Percentiles rank a stretch among this genome's conserved stretches.
Conservation (phyloP, 176 grass and related monocot genomes). For the Oryza officinalis region DNA sequence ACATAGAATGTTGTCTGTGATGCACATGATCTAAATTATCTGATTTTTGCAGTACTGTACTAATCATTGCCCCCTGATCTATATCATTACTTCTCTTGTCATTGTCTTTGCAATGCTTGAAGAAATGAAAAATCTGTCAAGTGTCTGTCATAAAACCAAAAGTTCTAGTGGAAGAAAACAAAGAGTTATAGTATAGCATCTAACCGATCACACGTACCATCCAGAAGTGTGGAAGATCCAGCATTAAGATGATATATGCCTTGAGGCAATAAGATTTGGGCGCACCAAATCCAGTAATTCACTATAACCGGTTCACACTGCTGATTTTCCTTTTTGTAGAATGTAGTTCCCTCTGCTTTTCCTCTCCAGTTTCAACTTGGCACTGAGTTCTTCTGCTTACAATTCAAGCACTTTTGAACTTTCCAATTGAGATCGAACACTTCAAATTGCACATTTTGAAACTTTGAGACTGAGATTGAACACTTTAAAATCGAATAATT, state of each 20-base stretch:
- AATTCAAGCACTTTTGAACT: neutral
- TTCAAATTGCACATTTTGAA: neutral
- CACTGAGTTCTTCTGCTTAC: neutral
- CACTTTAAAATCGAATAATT: neutral
- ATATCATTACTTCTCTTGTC: neutral
- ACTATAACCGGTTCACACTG: neutral
- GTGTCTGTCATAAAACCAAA: neutral
- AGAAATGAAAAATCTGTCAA: slow-evolving; percentile 15
- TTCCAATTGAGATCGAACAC: neutral
- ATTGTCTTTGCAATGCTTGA: slow-evolving; percentile 5
- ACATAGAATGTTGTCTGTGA: slow-evolving; percentile 5
- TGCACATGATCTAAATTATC: neutral
- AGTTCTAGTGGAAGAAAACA: neutral
- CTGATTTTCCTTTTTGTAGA: neutral
- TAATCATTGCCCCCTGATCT: neutral
- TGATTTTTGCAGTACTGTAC: neutral
- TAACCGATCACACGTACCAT: neutral
- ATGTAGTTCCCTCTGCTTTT: neutral
- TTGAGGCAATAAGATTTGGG: neutral
- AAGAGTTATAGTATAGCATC: neutral
- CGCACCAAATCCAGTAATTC: too few species aligned
- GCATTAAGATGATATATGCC: neutral
- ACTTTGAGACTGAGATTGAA: neutral
- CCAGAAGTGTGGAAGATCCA: neutral
- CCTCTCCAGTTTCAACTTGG: neutral